Evolutionary conservation across 2,329 filamentous ascomycete genomes (phyloP), one percentile per base, ranked within the genome.

Genomic region (Sporothrix brunneoviolacea): DNA sequence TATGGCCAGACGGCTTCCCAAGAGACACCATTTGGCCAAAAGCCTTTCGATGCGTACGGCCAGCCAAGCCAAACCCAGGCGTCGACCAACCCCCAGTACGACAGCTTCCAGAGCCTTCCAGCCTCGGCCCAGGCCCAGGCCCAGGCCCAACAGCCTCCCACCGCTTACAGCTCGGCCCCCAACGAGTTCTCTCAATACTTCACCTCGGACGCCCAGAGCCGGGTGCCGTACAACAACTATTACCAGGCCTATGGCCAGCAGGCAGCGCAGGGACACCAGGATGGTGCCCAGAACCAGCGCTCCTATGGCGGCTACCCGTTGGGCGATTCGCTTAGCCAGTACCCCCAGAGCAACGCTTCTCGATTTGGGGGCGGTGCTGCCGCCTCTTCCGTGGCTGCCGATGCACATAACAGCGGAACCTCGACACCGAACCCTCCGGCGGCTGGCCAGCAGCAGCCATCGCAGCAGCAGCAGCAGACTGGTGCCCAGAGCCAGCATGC

Each of bases 161-260:
- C 77, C 43, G 78, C 78, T 28, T 86, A 86, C 68, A 88, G 83
- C 60, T 87, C 87, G 48, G 85, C 83, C 18, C 84, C 84, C 13
- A 80, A 75, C 65, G 89, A 95, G 58, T 95, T 88, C 68, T 85
- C 86, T 18, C 84, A 85, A 6, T 95, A 94, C 71, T 94, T 95
- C 67, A 88, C 86, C 4, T 52, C 56, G 4, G 79, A 89, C 57
- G 82, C 75, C 58, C 83, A 81, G 59, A 75, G 81, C 58, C 84
- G 88, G 57, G 83, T 83, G 62, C 77, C 82, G 1, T 95, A 93
- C 72, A 83, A 82, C 64, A 86, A 89, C 52, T 89, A 93, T 65
- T 83, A 84, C 60, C 75, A 81, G 57, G 75, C 79, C 43, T 80
- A 78, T 62, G 70, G 70, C 45, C 75, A 78, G 58, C 72, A 77